Conservation (phyloP, 306 rosid species). For the Cucurbita argyrosperma region DNA sequence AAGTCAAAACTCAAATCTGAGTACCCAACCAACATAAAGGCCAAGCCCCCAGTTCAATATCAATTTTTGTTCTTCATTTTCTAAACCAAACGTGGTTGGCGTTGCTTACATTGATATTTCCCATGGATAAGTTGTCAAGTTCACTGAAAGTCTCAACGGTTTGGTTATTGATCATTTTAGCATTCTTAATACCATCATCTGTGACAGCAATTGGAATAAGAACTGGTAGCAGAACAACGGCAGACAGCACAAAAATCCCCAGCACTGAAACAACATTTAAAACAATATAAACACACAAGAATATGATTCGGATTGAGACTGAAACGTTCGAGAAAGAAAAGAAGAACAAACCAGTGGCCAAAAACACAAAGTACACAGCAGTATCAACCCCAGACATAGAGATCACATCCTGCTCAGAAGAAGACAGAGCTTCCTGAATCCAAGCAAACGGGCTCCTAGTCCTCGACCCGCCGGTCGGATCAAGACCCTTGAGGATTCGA, state of each 20-base stretch:
- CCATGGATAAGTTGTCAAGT: constrained; percentile 70
- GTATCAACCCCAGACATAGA: constrained; percentile 73
- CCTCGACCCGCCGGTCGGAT: constrained; percentile 36
- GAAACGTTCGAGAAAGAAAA: background rate
- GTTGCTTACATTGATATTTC: constrained; percentile 34
- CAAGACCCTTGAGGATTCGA: constrained; percentile 64
- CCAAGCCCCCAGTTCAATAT: background rate
- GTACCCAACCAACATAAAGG: background rate
- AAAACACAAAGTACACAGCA: constrained; percentile 82
- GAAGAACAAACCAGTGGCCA: constrained; percentile 47
- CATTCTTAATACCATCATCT: constrained; percentile 12
- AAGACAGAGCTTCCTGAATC: constrained; percentile 52
- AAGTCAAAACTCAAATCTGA: constrained; percentile 1
- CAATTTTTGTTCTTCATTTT: background rate
- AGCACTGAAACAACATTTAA: constrained; percentile 34
- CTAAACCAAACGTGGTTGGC: background rate
- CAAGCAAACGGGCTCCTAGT: constrained; percentile 64
- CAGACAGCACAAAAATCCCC: constrained; percentile 49
- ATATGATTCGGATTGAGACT: background rate
- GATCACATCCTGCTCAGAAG: constrained; percentile 60
- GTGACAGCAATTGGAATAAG: constrained; percentile 76
- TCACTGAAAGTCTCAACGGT: constrained; percentile 45
- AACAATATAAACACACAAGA: background rate
- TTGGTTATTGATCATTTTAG: background rate
- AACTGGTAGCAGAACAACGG: constrained; percentile 61